Percentiles rank a stretch among this genome's conserved stretches.
phyloP scores from a whole-genome alignment of 306 rosid species.

The Astragalus membranaceus region DNA sequence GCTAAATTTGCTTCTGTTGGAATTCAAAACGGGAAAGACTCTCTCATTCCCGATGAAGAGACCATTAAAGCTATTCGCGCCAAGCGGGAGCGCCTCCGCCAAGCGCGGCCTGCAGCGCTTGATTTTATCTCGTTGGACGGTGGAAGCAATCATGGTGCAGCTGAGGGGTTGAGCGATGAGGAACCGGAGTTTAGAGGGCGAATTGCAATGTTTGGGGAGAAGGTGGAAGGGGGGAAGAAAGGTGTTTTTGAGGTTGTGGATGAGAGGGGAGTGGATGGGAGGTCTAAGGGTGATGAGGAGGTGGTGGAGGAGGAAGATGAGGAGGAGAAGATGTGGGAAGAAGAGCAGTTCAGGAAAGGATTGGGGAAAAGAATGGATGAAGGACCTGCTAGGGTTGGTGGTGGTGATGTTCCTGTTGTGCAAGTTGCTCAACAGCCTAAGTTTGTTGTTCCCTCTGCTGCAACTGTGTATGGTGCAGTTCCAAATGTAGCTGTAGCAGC shows the following conservation, averaged over 20 bases:
- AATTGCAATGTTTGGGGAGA: conserved; percentile 80
- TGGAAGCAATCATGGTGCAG: conserved; percentile 84
- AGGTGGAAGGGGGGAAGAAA: conserved; percentile 54
- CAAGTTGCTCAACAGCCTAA: conserved; percentile 49
- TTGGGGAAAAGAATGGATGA: conserved; percentile 93
- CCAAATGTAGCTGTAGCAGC: conserved; percentile 26
- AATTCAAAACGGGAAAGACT: conserved; percentile 43
- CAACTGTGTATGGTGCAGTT: conserved; percentile 33
- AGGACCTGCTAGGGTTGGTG: conserved; percentile 49
- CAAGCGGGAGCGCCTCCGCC: conserved; percentile 65
- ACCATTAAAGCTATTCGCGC: conserved; percentile 72
- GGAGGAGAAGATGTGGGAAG: conserved; percentile 92
- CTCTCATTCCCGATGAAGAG: conserved; percentile 54
- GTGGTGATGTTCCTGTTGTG: conserved; percentile 40
- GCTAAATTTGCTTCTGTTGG: conserved; percentile 50
- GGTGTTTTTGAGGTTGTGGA: conserved; percentile 90
- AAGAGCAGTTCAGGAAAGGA: conserved; percentile 90
- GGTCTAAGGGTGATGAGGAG: conserved; percentile 23
- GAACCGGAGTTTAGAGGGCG: conserved; percentile 75
- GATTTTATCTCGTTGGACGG: conserved; percentile 82
- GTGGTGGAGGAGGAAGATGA: conserved; percentile 47
- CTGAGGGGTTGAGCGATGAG: conserved; percentile 87
- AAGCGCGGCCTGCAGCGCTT: conserved; percentile 58
- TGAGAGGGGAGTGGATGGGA: conserved; percentile 38
- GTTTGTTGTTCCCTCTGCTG: conserved; percentile 32